Evolutionary conservation across 2,329 filamentous ascomycete genomes (phyloP), one percentile per base, ranked within the genome.

Genomic region (Apiospora koreana): DNA sequence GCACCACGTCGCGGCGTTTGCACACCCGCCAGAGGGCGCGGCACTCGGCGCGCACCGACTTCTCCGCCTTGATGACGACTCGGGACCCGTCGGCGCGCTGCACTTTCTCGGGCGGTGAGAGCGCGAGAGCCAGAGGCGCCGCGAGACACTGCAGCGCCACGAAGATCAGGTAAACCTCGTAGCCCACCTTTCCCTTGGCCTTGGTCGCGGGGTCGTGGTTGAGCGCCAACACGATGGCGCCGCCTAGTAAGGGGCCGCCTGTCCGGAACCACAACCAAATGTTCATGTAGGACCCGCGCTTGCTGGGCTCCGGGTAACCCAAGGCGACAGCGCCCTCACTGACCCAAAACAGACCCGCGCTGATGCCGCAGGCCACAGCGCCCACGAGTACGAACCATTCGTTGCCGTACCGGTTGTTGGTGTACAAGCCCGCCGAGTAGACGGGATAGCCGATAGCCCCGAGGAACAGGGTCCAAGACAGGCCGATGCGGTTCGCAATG

Each of bases 261-360:
- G 82, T 86, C 9, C 86, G 81, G 72, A 86, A 87, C 81, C 83
- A 68, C 2, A 93, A 84, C 92, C 92, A 94, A 76, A 92, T 89
- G 0, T 91, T 92, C 1, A 94, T 80, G 21, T 90, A 89, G 4
- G 86, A 85, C 0, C 90, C 91, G 48, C 88, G 85, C 67, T 92
- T 92, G 73, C 87, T 88, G 0, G 91, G 90, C 76, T 94, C 92
- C 0, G 92, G 91, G 72, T 94, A 94, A 0, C 89, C 86, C 7
- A 94, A 85, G 0, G 91, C 91, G 68, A 94, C 91, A 0, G 92
- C 91, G 1, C 90, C 91, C 80, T 94, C 92, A 0, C 91, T 89
- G 83, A 89, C 91, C 92, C 92, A 94, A 79, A 94, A 94, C 0
- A 94, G 83, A 0, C 92, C 92, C 0, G 92, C 92, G 0, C 88